A percentile compares a stretch with the other conserved stretches of the same genome.
These are phyloP conservation scores for Lyophyllum atratum DNA, from an alignment of 768 basidiomycete species.

Conservation along the genomic window DNA sequence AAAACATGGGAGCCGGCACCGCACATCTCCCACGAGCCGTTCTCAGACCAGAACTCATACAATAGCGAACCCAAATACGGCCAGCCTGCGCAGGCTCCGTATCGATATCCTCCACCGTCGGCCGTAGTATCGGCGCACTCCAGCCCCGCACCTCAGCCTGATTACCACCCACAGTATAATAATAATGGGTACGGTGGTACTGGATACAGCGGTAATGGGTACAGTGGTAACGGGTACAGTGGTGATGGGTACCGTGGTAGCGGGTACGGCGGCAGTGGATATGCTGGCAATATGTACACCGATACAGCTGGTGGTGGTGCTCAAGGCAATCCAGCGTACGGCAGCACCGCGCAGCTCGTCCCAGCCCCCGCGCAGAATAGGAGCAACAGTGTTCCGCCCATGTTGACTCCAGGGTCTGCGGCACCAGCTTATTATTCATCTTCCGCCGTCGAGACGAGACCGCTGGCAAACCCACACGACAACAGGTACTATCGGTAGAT, in stretches of 20 bases:
- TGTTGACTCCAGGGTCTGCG: constrained; percentile 2
- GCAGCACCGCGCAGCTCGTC: constrained; percentile 12
- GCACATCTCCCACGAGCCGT: background rate
- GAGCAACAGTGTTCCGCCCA: background rate
- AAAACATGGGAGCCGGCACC: constrained; percentile 16
- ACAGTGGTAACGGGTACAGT: too few species aligned
- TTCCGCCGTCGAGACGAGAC: background rate
- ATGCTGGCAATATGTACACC: too few species aligned
- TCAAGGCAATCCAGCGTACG: background rate
- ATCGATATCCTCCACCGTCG: constrained; percentile 16
- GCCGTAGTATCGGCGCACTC: background rate
- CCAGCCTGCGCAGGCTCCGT: constrained; percentile 8
- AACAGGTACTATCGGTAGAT: constrained; percentile 1
- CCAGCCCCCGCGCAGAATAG: background rate
- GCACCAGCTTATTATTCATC: constrained; percentile 1
- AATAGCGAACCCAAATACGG: constrained; percentile 1
- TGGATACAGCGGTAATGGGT: too few species aligned
- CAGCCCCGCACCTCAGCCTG: background rate
- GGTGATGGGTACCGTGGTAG: too few species aligned
- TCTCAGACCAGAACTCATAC: constrained; percentile 1
- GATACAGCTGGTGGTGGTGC: background rate
- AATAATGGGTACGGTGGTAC: too few species aligned
- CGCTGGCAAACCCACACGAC: constrained; percentile 1
- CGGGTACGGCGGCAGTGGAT: too few species aligned
- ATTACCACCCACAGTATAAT: constrained; percentile 1